Percentiles rank a stretch among this genome's conserved stretches.
These are phyloP conservation scores for Phialocephala subalpina DNA, from an alignment of 2,329 filamentous ascomycete species.

Conservation along the genomic window DNA sequence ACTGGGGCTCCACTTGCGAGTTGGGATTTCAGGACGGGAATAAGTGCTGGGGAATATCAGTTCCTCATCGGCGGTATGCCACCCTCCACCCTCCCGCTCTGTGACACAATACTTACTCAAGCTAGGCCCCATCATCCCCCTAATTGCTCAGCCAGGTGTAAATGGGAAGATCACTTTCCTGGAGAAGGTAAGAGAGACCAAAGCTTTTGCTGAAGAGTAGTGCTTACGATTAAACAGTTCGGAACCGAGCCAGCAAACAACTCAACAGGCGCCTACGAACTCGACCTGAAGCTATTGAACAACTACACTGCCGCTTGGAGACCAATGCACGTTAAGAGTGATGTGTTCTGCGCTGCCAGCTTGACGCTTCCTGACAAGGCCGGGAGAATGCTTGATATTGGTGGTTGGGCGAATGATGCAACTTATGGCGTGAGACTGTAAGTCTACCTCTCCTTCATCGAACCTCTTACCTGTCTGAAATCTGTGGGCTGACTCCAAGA, in stretches of 20 bases:
- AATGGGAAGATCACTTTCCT: slow-evolving; percentile 38
- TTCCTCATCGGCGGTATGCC: slow-evolving; percentile 8
- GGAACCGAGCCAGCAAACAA: slow-evolving; percentile 64
- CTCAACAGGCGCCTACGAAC: slow-evolving; percentile 71
- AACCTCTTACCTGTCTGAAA: too few species aligned
- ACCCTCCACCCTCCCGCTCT: too few species aligned
- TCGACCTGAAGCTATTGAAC: slow-evolving; percentile 62
- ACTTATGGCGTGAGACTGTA: slow-evolving; percentile 62
- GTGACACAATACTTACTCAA: not conserved
- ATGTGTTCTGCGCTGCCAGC: slow-evolving; percentile 72
- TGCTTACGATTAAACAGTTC: not conserved
- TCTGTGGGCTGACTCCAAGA: too few species aligned
- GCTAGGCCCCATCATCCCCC: slow-evolving; percentile 9
- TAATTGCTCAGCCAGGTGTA: slow-evolving; percentile 4
- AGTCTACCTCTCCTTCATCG: too few species aligned
- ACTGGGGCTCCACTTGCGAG: slow-evolving; percentile 18
- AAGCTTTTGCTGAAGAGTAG: not conserved
- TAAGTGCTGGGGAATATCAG: slow-evolving; percentile 11
- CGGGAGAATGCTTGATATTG: slow-evolving; percentile 69
- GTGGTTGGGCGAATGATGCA: slow-evolving; percentile 71
- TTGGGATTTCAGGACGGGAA: slow-evolving; percentile 52
- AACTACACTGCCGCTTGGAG: slow-evolving; percentile 65
- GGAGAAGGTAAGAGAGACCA: slow-evolving; percentile 54
- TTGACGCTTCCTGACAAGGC: slow-evolving; percentile 70
- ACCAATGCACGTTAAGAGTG: slow-evolving; percentile 68